Conservation (phyloP, 2,329 filamentous ascomycete species). For the Ophiostoma ulmi region DNA sequence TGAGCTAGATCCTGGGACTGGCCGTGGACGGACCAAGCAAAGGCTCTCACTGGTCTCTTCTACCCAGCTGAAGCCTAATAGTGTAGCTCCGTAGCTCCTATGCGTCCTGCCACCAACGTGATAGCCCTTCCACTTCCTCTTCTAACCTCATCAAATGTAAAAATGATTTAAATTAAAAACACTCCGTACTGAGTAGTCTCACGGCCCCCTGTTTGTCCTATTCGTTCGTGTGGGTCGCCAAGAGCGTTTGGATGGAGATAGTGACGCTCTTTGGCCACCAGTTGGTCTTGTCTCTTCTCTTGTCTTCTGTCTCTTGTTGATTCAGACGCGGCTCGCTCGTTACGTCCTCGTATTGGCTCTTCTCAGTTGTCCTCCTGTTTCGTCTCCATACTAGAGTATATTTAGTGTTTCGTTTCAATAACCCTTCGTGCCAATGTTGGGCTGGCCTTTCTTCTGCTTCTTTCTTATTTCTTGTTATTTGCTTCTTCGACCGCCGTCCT, state of each 20-base stretch:
- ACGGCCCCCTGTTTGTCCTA: background rate
- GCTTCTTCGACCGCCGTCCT: background rate
- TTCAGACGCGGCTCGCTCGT: background rate
- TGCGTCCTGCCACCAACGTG: background rate
- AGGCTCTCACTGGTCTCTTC: background rate
- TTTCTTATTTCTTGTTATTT: background rate
- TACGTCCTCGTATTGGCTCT: background rate
- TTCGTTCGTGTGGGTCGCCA: constrained; percentile 2
- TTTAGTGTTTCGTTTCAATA: background rate
- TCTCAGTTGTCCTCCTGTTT: background rate
- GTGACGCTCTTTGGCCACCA: background rate
- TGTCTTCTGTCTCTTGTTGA: background rate
- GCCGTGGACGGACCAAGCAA: background rate
- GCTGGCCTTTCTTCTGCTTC: background rate
- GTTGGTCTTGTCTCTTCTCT: background rate
- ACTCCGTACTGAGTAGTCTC: background rate
- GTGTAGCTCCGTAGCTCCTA: background rate
- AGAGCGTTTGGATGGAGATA: background rate
- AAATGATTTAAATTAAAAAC: background rate
- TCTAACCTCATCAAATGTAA: background rate
- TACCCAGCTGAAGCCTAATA: too few relatives aligned
- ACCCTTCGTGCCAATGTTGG: background rate
- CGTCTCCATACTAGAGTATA: background rate
- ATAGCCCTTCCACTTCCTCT: background rate
- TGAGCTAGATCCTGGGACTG: background rate